Evolutionary conservation across 2,329 filamentous ascomycete genomes (phyloP), one percentile per base, ranked within the genome.

Genomic region (Myriosclerotinia duriaeana): DNA sequence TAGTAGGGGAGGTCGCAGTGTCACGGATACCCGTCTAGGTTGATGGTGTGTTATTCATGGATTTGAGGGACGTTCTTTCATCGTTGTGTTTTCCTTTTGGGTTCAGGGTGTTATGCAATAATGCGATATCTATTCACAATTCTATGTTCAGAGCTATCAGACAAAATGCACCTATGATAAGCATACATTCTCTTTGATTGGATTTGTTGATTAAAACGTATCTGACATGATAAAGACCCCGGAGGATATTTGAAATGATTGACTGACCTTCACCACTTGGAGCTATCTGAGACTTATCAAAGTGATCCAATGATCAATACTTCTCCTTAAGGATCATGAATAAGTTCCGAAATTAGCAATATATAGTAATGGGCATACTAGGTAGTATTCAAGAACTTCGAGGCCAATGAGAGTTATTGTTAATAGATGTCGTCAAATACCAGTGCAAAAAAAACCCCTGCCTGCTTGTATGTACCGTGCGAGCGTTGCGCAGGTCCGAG

Each of bases 91-190:
- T 52, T n/a, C 17, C 6, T 63, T 42, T 42, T 53, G 36, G 17
- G 7, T n/a, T 53, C 34, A 17, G 48, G 38, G 20, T 22, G 46
- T 20, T 44, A 58, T 42, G 38, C 14, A 58, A 63, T 42, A 53
- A 53, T 42, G 48, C 48, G 59, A 42, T 17, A 63, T 63, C 48
- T 42, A 42, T 53, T 55, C 36, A 17, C 6, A 53, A n/a, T 53
- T n/a, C 5, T 34, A n/a, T 22, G 36, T 46, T 53, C 17, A 34
- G 36, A 9, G n/a, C 20, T 53, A 53, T 42, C 59, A 20, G 14
- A 42, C n/a, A 62, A 52, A 61, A 20, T 53, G 59, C n/a, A 62
- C 26, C 36, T 62, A 26, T 20, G 17, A n/a, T 53, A 20, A 38
- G 6, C 11, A n/a, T 26, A 15, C 38, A 9, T 53, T 26, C 11